Base-by-base conservation (phyloP, 2,329 filamentous ascomycete genomes). In the Tolypocladium endophyticum region DNA sequence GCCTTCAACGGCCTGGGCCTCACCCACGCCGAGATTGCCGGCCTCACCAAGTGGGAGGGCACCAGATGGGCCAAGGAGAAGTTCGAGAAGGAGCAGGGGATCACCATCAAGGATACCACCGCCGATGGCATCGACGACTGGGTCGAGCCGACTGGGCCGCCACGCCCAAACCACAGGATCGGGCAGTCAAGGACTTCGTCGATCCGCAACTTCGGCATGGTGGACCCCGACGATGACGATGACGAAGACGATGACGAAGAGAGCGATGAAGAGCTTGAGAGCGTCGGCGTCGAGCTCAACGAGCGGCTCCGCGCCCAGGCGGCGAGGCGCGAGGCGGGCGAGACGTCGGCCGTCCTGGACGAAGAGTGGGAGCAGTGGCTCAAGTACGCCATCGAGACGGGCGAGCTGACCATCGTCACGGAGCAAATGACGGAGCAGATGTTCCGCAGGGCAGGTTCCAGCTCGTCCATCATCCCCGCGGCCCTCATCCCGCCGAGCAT, bases 31-130 rank as follows among this genome's bases (percentile, higher is more conserved):
- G 89, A 93, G 70, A 90, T 93, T 65, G 79, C 84, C 58, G 78
- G 79, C 56, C 77, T 92, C 69, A 92, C 89, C 61, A 87, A 89
- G 68, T 93, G 89, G 89, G 89, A 92, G 75, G 89, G 89, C 60
- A 92, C 89, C 12, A 85, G 87, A 62, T 92, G 89, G 89, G 89
- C 89, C 62, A 87, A 91, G 69, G 87, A 92, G 69, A 83, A 88
- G 59, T 93, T 86, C 69, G 89, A 93, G 76, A 81, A 81, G 60
- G 89, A 92, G 68, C 87, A 91, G 67, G 85, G 85, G 39, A 80
- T 88, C 61, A 75, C 74, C 36, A 90, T 93, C 63, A 73, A 76
- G 55, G 89, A 93, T 69, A 91, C 89, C 7, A 87, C 88, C 1
- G 83, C 82, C 57, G 86, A 89, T 66, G 86, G 82, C 30, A 86